These are phyloP conservation scores for Apiotrichum brassicae DNA, from an alignment of 1,284 basidiomycete genomes.

Conservation along the genomic window DNA sequence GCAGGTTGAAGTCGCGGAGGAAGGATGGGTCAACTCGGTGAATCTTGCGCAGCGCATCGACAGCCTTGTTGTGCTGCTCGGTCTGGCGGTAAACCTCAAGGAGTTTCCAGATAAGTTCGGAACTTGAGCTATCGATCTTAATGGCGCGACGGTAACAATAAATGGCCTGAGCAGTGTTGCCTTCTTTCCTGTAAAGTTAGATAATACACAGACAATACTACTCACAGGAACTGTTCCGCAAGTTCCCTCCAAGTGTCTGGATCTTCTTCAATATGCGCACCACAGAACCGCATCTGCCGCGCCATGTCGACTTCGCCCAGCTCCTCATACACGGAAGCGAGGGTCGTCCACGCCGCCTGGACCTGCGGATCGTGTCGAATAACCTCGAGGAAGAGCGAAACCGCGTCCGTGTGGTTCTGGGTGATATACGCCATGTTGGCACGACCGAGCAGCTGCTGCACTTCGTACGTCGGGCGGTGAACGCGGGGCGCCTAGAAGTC, in stretches of 20 bases:
- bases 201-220: background rate
- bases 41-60: constrained; percentile 66
- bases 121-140: constrained; percentile 69
- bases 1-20: constrained; percentile 72
- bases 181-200: constrained; percentile 54
- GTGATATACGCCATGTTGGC: constrained; percentile 79
- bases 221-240: constrained; percentile 65
- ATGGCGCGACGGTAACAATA: constrained; percentile 87
- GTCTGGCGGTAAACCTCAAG: constrained; percentile 73
- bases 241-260: constrained; percentile 81
- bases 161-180: constrained; percentile 73
- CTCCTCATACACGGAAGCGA: constrained; percentile 72
- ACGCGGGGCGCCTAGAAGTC: constrained; percentile 44
- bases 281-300: constrained; percentile 80
- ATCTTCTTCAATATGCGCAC: constrained; percentile 77
- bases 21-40: constrained; percentile 56
- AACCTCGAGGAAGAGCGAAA: constrained; percentile 79
- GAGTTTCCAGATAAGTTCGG: constrained; percentile 84
- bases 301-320: constrained; percentile 62
- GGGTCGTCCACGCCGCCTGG: constrained; percentile 73
- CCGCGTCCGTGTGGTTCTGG: constrained; percentile 63
- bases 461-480: constrained; percentile 71
- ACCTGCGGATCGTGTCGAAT: constrained; percentile 88
- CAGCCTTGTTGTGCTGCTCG: constrained; percentile 66
- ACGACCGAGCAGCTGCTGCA: constrained; percentile 70